phyloP scores from a whole-genome alignment of 2,329 filamentous ascomycete genomes.

The Fusarium paranaense region DNA sequence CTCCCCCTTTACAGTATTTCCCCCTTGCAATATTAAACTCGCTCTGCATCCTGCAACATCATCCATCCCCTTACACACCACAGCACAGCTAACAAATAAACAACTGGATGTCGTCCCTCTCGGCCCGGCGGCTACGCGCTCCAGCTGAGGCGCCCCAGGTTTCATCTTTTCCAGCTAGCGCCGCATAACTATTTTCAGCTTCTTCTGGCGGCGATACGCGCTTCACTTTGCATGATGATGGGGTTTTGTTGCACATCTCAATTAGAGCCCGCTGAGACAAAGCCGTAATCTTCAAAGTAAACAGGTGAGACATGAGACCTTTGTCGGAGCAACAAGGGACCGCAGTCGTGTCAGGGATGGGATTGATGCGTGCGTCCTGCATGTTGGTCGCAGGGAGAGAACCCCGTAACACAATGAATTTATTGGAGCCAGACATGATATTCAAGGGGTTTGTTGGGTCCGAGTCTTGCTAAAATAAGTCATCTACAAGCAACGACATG shows the following conservation, averaged over 20 bases:
- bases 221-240: not conserved
- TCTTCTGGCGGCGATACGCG: slow-evolving; percentile 29
- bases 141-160: slow-evolving; percentile 34
- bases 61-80: not conserved
- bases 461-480: not conserved
- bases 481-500: not conserved
- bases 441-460: not conserved
- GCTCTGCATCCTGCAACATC: not conserved
- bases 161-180: slow-evolving; percentile 34
- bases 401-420: not conserved
- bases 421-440: not conserved
- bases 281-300: not conserved
- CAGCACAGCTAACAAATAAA: not conserved
- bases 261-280: slow-evolving; percentile 4
- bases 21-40: not conserved
- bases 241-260: not conserved
- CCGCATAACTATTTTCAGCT: slow-evolving; percentile 21
- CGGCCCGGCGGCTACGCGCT: slow-evolving; percentile 23
- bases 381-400: not conserved
- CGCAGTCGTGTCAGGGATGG: not conserved
- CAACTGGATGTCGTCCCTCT: not conserved
- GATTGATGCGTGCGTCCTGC: not conserved
- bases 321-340: not conserved
- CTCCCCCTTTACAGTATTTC: not conserved
- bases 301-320: not conserved